Percentiles rank a stretch among this genome's conserved stretches.
Evolutionary conservation across 768 basidiomycete species (phyloP).

Genomic region (Pisolithus orientalis): DNA sequence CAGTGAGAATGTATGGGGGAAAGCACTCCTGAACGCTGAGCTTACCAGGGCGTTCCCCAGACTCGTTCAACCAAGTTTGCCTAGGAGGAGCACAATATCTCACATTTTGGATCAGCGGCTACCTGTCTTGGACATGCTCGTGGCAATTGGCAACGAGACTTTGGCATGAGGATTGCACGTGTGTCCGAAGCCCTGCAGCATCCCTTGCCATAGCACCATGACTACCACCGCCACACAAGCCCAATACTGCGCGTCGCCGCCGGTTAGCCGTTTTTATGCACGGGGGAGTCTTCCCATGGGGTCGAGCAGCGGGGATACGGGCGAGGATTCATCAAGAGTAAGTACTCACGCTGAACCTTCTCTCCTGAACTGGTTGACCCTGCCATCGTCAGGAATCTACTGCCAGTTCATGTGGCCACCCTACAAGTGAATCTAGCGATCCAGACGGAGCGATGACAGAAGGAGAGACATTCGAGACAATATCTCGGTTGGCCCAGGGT

Average conservation of each 20-base stretch:
- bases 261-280: not conserved
- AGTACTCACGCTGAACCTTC: not conserved
- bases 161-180: not conserved
- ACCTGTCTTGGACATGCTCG: not conserved
- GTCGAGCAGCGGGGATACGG: not conserved
- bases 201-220: not conserved
- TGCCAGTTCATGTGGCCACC: not conserved
- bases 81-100: not conserved
- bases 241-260: not conserved
- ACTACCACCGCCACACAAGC: not conserved
- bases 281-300: not conserved
- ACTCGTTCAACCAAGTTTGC: not conserved
- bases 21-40: no score
- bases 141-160: not conserved
- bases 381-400: not conserved
- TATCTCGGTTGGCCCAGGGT: conserved; percentile 34
- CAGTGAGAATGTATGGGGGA: no score
- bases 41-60: no score
- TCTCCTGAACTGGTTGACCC: not conserved
- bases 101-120: not conserved
- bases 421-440: no score
- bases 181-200: not conserved
- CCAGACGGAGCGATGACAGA: not conserved
- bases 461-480: not conserved
- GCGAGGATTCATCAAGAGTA: not conserved